Evolutionary conservation across 371 early-diverging fungal species (phyloP), one percentile per base, ranked within the genome.

Genomic region (Entomophthora muscae): DNA sequence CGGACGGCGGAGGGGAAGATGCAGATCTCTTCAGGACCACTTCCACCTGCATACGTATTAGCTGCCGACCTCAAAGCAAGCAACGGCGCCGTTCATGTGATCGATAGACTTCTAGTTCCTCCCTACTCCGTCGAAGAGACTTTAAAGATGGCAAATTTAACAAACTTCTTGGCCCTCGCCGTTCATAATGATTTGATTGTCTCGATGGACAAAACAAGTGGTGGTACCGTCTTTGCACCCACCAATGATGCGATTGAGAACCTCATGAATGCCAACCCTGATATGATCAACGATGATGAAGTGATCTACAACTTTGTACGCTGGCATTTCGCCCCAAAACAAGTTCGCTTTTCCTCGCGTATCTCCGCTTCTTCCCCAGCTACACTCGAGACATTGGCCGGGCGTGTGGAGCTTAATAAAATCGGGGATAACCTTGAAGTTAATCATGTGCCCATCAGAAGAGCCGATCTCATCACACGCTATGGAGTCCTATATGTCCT

Each of bases 131-230:
- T 56, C 3, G 12, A 26, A n/a, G 23, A 56, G 3, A 56, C 57
- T 23, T 56, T 56, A 24, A 10, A 56, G 21, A 23, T n/a, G 30
- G 57, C 57, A 28, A 24, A 24, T 21, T 30, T 56, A 12, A 56
- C 57, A 2, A 23, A 56, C 12, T 56, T 56, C 26, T 56, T 56
- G 21, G 57, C 24, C 3, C 21, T 24, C 2, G 29, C 57, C 2
- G 30, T 30, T 56, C 24, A 29, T n/a, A 56, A 56, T 29, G 57
- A 56, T 26, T 26, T 56, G 3, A 56, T 56, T 56, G 57, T 56
- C 3, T 28, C 57, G 26, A 56, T 56, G 57, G 57, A 56, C 30
- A 10, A 24, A 2, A 17, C 26, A 27, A 56, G 57, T 12, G 57
- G 57, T 26, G 57, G 10, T 3, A 56, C 57, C 21, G 57, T 56